These are phyloP conservation scores for Sonneratia alba DNA, from an alignment of 345 rosid species.

Conservation along the genomic window DNA sequence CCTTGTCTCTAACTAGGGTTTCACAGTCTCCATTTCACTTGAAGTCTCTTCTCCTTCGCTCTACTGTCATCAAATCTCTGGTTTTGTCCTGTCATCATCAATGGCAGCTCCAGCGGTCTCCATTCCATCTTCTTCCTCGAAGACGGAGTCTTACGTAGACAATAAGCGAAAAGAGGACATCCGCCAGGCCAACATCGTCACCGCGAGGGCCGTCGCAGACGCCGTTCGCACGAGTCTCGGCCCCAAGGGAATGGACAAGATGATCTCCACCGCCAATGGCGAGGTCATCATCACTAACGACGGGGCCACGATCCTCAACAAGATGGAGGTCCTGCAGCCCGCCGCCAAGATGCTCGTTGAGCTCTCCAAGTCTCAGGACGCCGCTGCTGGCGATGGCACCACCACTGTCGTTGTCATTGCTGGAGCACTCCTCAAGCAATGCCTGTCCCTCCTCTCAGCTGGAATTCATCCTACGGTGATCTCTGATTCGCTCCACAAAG, in stretches of 20 bases:
- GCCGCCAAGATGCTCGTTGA: conserved; percentile 98
- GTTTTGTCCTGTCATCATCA: background rate
- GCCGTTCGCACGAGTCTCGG: conserved; percentile 91
- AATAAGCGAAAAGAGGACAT: conserved; percentile 90
- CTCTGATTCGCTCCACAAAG: conserved; percentile 83
- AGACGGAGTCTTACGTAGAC: conserved; percentile 88
- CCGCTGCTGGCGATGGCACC: conserved; percentile 95
- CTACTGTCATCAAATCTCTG: conserved; percentile 3
- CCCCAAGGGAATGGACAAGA: conserved; percentile 99
- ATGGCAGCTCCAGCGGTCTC: conserved; percentile 39
- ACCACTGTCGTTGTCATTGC: conserved; percentile 97
- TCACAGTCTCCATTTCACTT: background rate
- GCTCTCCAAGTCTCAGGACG: conserved; percentile 86
- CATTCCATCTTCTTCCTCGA: conserved; percentile 43
- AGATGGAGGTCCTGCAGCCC: conserved; percentile 95
- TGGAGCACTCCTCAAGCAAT: conserved; percentile 77
- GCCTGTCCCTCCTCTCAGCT: conserved; percentile 45
- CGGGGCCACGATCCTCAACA: conserved; percentile 94
- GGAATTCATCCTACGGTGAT: conserved; percentile 98
- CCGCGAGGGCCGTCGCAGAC: conserved; percentile 76
- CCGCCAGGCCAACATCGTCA: conserved; percentile 74
- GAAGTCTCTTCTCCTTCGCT: background rate
- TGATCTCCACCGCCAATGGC: conserved; percentile 83
- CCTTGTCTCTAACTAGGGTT: conserved; percentile 5
- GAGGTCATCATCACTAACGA: conserved; percentile 97